phyloP scores from a whole-genome alignment of 2,329 filamentous ascomycete genomes.

The Ustilaginoidea virens region DNA sequence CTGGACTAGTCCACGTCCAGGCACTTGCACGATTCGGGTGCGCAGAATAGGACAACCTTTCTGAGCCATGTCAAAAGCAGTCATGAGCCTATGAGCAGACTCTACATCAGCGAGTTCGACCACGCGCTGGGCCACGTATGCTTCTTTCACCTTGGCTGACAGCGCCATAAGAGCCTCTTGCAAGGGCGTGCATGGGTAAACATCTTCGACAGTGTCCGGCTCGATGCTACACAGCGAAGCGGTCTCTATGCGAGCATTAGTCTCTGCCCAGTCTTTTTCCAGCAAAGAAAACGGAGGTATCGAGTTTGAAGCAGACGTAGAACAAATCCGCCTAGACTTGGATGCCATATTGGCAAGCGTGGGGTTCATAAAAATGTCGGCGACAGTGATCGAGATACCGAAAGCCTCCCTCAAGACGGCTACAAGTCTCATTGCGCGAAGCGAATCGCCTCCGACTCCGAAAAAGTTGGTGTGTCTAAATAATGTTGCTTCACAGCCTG shows the following conservation, averaged over 20 bases:
- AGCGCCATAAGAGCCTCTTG: constrained; percentile 11
- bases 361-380: neutral
- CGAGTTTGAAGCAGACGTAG: too few relatives aligned
- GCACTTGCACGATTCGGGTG: constrained; percentile 31
- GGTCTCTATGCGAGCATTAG: neutral
- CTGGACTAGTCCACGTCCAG: constrained; percentile 28
- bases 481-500: too few relatives aligned
- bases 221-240: neutral
- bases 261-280: neutral
- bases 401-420: neutral
- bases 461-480: too few relatives aligned
- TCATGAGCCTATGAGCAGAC: too few relatives aligned
- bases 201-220: neutral
- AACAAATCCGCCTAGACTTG: too few relatives aligned
- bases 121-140: constrained; percentile 36
- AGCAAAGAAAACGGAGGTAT: too few relatives aligned
- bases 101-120: constrained; percentile 21
- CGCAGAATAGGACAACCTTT: constrained; percentile 26
- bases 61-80: constrained; percentile 25
- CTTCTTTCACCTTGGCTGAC: constrained; percentile 32
- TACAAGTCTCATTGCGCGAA: neutral
- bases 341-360: neutral
- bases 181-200: constrained; percentile 1
- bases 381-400: neutral
- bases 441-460: constrained; percentile 1